Evolutionary conservation across 2,329 filamentous ascomycete genomes (phyloP), one percentile per base, ranked within the genome.

Genomic region (Chaetomiaceae sp.): DNA sequence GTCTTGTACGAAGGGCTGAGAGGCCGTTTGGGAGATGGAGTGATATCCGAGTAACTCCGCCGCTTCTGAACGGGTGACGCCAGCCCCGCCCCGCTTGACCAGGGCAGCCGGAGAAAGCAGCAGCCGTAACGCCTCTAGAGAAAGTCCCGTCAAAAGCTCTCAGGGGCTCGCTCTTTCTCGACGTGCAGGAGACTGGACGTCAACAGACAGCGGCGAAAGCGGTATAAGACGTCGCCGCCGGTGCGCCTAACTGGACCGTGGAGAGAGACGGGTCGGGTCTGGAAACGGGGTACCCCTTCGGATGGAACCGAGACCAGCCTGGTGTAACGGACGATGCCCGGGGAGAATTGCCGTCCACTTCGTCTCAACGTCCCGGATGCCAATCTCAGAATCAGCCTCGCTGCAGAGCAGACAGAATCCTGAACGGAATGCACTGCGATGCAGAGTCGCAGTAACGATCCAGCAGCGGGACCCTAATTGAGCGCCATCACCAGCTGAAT

Each of bases 281-380:
- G 19, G 8, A 17, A 19, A 50, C 54, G 44, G 42, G 38, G 45
- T 36, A 54, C 17, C 15, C 42, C 36, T 39, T 42, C 38, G 43
- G 22, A 40, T 11, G 46, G 8, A 60, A 67, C 62, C 67, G 67
- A 69, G 69, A 70, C 69, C 71, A 63, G 62, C 14, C 52, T 63
- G 56, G 68, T 70, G 67, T 66, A 63, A 71, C 69, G 57, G 47
- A 48, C 38, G 47, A 47, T 58, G 25, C 25, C 25, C n/a, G n/a
- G n/a, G n/a, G 25, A 9, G 45, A 58, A 25, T 47, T 39, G 37
- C 40, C 39, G 27, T 31, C 31, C 23, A 19, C 39, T 23, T 47
- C 38, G 46, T 49, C 25, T 23, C 49, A 33, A 20, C n/a, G 20
- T 31, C 33, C 20, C 17, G 6, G 43, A 47, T 37, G 38, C 23